Conservation (phyloP, 2,329 filamentous ascomycete genomes). For the Aspergillus sp. region DNA sequence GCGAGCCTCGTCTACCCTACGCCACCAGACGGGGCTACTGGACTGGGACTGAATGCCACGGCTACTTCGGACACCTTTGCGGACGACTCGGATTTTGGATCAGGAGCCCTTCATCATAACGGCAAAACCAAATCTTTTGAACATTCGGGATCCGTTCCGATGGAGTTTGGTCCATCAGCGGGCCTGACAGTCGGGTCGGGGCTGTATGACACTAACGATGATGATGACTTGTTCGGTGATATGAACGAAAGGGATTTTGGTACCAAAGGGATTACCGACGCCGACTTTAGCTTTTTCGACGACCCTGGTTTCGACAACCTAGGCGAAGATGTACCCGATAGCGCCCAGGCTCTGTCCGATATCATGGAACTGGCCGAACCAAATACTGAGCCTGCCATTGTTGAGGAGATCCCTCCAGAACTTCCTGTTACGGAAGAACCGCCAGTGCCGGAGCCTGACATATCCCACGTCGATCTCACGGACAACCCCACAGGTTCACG, state of each 20-base stretch:
- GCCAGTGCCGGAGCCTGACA: constrained; percentile 1
- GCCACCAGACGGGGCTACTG: constrained; percentile 48
- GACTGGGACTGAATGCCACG: constrained; percentile 26
- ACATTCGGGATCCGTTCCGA: constrained; percentile 15
- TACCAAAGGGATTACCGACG: constrained; percentile 57
- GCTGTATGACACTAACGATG: constrained; percentile 40
- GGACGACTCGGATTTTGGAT: constrained; percentile 26
- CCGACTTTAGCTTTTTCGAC: constrained; percentile 65
- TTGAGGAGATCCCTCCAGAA: constrained; percentile 4
- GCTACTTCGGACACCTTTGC: constrained; percentile 29
- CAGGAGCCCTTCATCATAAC: constrained; percentile 16
- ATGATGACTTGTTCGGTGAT: constrained; percentile 59
- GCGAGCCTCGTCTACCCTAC: constrained; percentile 52
- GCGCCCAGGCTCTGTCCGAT: constrained; percentile 13
- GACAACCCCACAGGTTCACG: background rate
- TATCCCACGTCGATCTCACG: constrained; percentile 1
- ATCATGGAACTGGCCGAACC: constrained; percentile 10
- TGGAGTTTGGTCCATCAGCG: constrained; percentile 23
- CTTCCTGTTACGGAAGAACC: background rate
- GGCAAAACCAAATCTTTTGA: constrained; percentile 12
- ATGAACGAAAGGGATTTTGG: constrained; percentile 54
- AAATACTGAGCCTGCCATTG: constrained; percentile 11
- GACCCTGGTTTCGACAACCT: constrained; percentile 42
- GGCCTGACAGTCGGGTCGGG: constrained; percentile 35
- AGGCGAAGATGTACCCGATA: constrained; percentile 14